A percentile compares a stretch with the other conserved stretches of the same genome.
Conservation (phyloP, 2,329 filamentous ascomycete species). For the Akanthomyces dipterigenus region DNA sequence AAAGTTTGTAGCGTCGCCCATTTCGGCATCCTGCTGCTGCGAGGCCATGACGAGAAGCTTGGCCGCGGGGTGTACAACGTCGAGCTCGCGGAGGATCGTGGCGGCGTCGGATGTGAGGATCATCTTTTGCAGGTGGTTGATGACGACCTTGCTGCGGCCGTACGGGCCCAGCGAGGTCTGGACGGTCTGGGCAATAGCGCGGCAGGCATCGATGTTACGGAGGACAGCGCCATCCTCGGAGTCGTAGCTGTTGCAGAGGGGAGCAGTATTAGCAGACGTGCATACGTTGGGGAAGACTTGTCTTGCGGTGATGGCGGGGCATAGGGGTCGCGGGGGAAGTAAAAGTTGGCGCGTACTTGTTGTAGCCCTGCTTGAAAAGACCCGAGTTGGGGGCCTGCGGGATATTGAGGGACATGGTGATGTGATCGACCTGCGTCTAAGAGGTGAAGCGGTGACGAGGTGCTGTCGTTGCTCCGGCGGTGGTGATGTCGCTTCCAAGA, state of each 20-base stretch:
- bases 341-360: slow-evolving; percentile 59
- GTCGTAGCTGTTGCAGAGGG: slow-evolving; percentile 66
- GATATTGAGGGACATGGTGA: slow-evolving; percentile 86
- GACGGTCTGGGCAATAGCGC: slow-evolving; percentile 90
- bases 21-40: slow-evolving; percentile 97
- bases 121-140: slow-evolving; percentile 99
- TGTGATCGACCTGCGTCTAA: slow-evolving; percentile 3
- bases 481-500: slow-evolving; percentile 12
- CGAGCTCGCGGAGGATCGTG: slow-evolving; percentile 93
- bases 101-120: slow-evolving; percentile 96
- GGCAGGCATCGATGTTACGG: slow-evolving; percentile 97
- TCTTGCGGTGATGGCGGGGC: slow-evolving; percentile 15
- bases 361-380: slow-evolving; percentile 94
- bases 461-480: slow-evolving; percentile 10
- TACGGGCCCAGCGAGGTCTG: slow-evolving; percentile 96
- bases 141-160: slow-evolving; percentile 98
- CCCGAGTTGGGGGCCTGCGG: slow-evolving; percentile 87
- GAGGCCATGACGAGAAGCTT: slow-evolving; percentile 98
- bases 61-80: slow-evolving; percentile 95
- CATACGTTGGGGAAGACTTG: neutral
- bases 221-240: slow-evolving; percentile 97
- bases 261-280: slow-evolving; percentile 14
- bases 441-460: slow-evolving; percentile 7
- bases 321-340: slow-evolving; percentile 20
- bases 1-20: slow-evolving; percentile 97